These are phyloP conservation scores for Edaphochlamys debaryana DNA, from an alignment of 139 green algal species.

Conservation along the genomic window DNA sequence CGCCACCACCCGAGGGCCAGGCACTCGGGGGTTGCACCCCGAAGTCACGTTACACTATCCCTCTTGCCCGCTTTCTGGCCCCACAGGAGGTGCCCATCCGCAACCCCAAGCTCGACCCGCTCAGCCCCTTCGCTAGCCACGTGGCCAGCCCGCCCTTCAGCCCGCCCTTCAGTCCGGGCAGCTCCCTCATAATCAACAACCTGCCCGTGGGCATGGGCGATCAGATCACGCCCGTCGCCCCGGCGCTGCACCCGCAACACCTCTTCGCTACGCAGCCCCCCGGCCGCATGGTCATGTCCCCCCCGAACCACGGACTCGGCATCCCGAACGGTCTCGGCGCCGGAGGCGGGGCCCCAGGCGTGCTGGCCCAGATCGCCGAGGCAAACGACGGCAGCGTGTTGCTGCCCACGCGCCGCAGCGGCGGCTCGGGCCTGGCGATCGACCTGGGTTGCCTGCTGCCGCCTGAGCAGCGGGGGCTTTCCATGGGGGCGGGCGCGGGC, in stretches of 20 bases:
- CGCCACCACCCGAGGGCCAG: no score
- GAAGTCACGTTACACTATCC: no score
- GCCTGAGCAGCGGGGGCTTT: slow-evolving; percentile 8
- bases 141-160: background rate
- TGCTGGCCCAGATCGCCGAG: no score
- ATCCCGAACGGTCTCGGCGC: no score
- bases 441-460: slow-evolving; percentile 31
- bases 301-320: background rate
- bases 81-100: slow-evolving; percentile 81
- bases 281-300: slow-evolving; percentile 45
- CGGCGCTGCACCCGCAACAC: no score
- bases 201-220: no score
- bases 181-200: background rate
- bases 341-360: background rate
- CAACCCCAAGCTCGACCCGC: slow-evolving; percentile 66
- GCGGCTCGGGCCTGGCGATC: background rate
- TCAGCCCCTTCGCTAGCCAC: slow-evolving; percentile 59
- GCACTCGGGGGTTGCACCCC: no score
- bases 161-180: slow-evolving; percentile 2
- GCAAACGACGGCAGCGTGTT: no score
- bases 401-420: no score
- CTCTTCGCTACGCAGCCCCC: slow-evolving; percentile 29
- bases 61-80: no score
- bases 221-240: no score
- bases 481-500: background rate